phyloP scores from a whole-genome alignment of 306 rosid species.

The Rosa persica region DNA sequence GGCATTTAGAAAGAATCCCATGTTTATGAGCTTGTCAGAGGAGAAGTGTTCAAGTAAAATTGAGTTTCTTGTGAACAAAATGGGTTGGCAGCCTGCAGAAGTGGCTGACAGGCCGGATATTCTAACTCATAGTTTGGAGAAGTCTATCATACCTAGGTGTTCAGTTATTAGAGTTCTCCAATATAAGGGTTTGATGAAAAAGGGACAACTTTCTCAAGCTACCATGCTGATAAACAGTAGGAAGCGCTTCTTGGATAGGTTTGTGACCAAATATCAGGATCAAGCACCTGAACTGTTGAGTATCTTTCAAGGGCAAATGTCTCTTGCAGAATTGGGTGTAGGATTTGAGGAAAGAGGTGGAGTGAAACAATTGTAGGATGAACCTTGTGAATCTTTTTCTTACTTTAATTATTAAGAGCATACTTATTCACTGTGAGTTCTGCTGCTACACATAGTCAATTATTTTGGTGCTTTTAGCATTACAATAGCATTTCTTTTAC shows the following conservation, averaged over 20 bases:
- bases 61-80: constrained; percentile 30
- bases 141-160: constrained; percentile 39
- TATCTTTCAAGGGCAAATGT: not conserved
- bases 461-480: not conserved
- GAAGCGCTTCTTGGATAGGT: not conserved
- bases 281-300: constrained; percentile 7
- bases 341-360: not conserved
- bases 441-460: not conserved
- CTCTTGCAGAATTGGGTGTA: not conserved
- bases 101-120: constrained; percentile 21
- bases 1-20: constrained; percentile 33
- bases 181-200: constrained; percentile 19
- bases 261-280: constrained; percentile 2
- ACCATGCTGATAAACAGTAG: not conserved
- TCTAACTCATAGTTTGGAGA: constrained; percentile 29
- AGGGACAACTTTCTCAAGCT: not conserved
- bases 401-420: not conserved
- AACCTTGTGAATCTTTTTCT: not conserved
- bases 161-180: constrained; percentile 36
- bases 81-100: constrained; percentile 22
- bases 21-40: constrained; percentile 19
- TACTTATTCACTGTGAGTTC: not conserved
- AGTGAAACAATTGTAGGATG: not conserved
- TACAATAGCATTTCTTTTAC: not conserved
- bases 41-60: constrained; percentile 14